A percentile compares a stretch with the other conserved stretches of the same genome.
phyloP scores from a whole-genome alignment of 768 basidiomycete species.

The Psilocybe cubensis region DNA sequence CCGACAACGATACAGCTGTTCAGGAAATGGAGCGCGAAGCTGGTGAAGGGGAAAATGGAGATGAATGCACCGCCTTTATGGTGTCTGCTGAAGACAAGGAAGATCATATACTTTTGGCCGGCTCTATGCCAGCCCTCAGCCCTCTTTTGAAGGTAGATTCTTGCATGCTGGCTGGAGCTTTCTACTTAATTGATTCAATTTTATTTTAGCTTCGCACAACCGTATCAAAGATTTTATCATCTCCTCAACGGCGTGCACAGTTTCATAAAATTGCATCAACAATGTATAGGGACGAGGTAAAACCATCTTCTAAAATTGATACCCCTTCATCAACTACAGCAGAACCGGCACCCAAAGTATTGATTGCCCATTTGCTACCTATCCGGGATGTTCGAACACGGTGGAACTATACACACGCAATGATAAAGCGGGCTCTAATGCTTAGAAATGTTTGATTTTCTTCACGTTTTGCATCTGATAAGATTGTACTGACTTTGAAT shows the following conservation, averaged over 20 bases:
- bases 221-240: slow-evolving; percentile 31
- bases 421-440: slow-evolving; percentile 29
- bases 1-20: slow-evolving; percentile 16
- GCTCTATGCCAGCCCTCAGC: too few species aligned
- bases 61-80: too few species aligned
- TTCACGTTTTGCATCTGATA: slow-evolving; percentile 13
- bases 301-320: too few species aligned
- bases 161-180: too few species aligned
- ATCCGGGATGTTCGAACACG: slow-evolving; percentile 34
- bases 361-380: too few species aligned
- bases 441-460: slow-evolving; percentile 20
- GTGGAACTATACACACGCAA: slow-evolving; percentile 39
- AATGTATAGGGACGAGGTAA: slow-evolving; percentile 9
- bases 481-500: slow-evolving; percentile 24
- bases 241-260: slow-evolving; percentile 27
- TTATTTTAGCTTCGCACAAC: slow-evolving; percentile 29
- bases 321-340: too few species aligned
- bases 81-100: too few species aligned
- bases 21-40: too few species aligned
- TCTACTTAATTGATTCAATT: too few species aligned
- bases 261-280: slow-evolving; percentile 20
- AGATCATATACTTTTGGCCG: too few species aligned
- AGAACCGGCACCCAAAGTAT: slow-evolving; percentile 24
- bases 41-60: too few species aligned
- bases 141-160: too few species aligned